These are phyloP conservation scores for Phytophthora sansomeana DNA, from an alignment of 352 stramenopile genomes.

Conservation along the genomic window DNA sequence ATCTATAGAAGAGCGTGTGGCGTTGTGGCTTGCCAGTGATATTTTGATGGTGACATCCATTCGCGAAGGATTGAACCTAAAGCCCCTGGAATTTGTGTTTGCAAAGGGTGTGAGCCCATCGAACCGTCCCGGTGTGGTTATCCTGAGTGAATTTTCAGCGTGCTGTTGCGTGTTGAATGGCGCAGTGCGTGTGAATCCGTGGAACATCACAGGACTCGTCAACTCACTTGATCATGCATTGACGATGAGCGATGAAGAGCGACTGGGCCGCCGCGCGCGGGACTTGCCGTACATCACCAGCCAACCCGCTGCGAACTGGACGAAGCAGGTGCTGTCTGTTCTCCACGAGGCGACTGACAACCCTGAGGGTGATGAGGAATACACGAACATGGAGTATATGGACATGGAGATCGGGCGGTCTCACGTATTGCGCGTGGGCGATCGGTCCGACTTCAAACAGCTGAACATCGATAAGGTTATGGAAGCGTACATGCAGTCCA, in stretches of 20 bases:
- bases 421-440: slow-evolving; percentile 71
- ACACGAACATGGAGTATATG: slow-evolving; percentile 91
- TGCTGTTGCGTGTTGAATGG: slow-evolving; percentile 97
- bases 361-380: slow-evolving; percentile 74
- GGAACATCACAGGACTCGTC: slow-evolving; percentile 94
- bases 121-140: slow-evolving; percentile 92
- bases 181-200: slow-evolving; percentile 97
- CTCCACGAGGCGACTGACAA: slow-evolving; percentile 85
- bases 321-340: slow-evolving; percentile 94
- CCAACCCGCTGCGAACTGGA: slow-evolving; percentile 95
- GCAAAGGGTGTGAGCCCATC: slow-evolving; percentile 68
- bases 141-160: slow-evolving; percentile 97
- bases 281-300: slow-evolving; percentile 97
- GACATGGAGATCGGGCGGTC: slow-evolving; percentile 82
- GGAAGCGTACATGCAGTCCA: slow-evolving; percentile 85
- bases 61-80: slow-evolving; percentile 97
- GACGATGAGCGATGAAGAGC: slow-evolving; percentile 93
- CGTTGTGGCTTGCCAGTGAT: slow-evolving; percentile 95
- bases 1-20: slow-evolving; percentile 91
- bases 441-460: slow-evolving; percentile 83
- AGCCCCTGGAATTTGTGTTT: slow-evolving; percentile 96
- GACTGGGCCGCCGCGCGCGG: slow-evolving; percentile 88
- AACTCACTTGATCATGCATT: slow-evolving; percentile 94
- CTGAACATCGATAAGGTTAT: slow-evolving; percentile 86
- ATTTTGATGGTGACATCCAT: slow-evolving; percentile 97